Evolutionary conservation across 2,329 filamentous ascomycete genomes (phyloP).

Genomic region (Phyllachora maydis): DNA sequence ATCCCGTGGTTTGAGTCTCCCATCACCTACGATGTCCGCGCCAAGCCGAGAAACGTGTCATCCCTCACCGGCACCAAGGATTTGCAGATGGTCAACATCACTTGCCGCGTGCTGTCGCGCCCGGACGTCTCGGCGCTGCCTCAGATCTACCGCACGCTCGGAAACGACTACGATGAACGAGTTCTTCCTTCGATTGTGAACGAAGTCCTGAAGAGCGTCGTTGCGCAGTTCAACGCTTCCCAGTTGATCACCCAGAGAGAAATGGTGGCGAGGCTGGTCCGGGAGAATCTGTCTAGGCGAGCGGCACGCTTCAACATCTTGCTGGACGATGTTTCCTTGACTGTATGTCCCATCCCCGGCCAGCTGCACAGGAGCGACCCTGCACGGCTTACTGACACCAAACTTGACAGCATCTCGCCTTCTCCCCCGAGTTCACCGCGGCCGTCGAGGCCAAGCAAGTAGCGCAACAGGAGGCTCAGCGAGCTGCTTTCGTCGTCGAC

Average conservation of each 20-base stretch:
- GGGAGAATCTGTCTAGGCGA: conserved; percentile 79
- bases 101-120: conserved; percentile 91
- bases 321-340: conserved; percentile 91
- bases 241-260: conserved; percentile 98
- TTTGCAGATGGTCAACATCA: conserved; percentile 99
- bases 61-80: conserved; percentile 98
- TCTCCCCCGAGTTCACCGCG: conserved; percentile 54
- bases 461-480: conserved; percentile 81
- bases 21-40: conserved; percentile 92
- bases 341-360: conserved; percentile 34
- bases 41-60: conserved; percentile 88
- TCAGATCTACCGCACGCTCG: conserved; percentile 91
- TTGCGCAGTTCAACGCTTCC: conserved; percentile 95
- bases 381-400: background rate
- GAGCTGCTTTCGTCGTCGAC: conserved; percentile 93
- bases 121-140: conserved; percentile 76
- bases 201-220: conserved; percentile 95
- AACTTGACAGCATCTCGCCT: conserved; percentile 38
- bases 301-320: conserved; percentile 95
- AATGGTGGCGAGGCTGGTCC: conserved; percentile 76
- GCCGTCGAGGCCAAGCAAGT: conserved; percentile 58
- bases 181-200: conserved; percentile 96
- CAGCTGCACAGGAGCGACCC: background rate
- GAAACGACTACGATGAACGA: conserved; percentile 89
- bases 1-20: conserved; percentile 97